Base-by-base conservation (phyloP, 2,329 filamentous ascomycete species). In the Xylariaceae sp. region DNA sequence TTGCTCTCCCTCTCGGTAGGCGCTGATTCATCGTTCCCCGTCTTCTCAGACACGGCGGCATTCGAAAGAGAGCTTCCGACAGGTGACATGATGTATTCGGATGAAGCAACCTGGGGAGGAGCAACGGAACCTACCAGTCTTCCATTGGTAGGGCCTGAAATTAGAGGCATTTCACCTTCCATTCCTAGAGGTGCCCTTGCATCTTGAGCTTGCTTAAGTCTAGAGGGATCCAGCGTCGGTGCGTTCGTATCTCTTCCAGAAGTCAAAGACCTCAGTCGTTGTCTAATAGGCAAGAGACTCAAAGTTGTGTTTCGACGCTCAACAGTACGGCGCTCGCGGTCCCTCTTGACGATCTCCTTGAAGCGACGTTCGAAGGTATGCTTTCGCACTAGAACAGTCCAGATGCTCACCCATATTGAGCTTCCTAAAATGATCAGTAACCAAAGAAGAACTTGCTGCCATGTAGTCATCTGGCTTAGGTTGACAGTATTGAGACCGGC, bases 361-460 rank as follows among this genome's bases (percentile, higher is more conserved):
- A 86, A 82, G 35, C 78, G 76, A 42, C 67, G 68, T 60, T 85
- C 78, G 55, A 87, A 86, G 7, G 77, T 79, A 52, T 71, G 69
- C 56, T 77, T 80, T 22, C 83, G 72, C 6, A 83, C 73, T 40
- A 75, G 63, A 3, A 87, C 74, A 2, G 85, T 83, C 47, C 78
- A 79, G 6, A 79, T 76, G 4, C 77, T 82, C 2, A 87, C 80
- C 56, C 81, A 79, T 22, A 86, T 80, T 2, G 79, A 74, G 43
- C 79, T 79, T 3, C 84, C 84, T 6, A 83, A 61, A 22, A 86
- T 67, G 46, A 86, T 80, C 35, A 85, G 67, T 3, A 81, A 45
- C 56, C 82, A 85, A 5, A 87, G 69, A 11, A 85, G 63, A 17
- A 76, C 64, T 56, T 88, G 84, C 58, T 88, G 84, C 57, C 80